Percentiles rank a stretch among this genome's conserved stretches.
Evolutionary conservation across 1,139 yeast species (phyloP).

Genomic region (Candida freyschussii): DNA sequence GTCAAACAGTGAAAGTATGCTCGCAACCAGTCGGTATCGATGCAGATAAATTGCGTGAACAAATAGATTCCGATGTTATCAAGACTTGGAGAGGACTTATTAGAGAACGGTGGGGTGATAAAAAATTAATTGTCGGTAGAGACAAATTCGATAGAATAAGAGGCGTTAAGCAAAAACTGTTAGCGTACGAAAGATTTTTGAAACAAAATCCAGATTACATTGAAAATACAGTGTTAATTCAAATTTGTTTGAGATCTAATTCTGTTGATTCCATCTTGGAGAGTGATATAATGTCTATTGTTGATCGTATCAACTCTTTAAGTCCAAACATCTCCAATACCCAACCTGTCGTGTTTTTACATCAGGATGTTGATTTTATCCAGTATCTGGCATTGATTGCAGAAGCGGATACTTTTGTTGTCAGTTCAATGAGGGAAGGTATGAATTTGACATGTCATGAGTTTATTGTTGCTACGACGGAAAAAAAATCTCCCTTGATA

Average conservation of each 20-base stretch:
- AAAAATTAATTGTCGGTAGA: conserved; percentile 73
- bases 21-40: conserved; percentile 87
- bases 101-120: conserved; percentile 71
- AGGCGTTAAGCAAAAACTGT: conserved; percentile 81
- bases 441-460: conserved; percentile 96
- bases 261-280: conserved; percentile 52
- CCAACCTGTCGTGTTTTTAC: conserved; percentile 82
- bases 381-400: conserved; percentile 82
- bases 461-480: conserved; percentile 71
- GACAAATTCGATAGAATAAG: conserved; percentile 85
- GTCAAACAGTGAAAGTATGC: conserved; percentile 60
- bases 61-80: conserved; percentile 49
- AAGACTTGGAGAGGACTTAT: conserved; percentile 65
- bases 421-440: conserved; percentile 92
- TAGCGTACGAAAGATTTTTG: conserved; percentile 81
- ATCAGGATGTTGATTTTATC: conserved; percentile 82
- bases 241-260: conserved; percentile 65
- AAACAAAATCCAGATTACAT: conserved; percentile 65
- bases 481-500: conserved; percentile 74
- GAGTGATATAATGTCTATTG: conserved; percentile 69
- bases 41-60: conserved; percentile 48
- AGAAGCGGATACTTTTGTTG: conserved; percentile 85
- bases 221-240: conserved; percentile 69
- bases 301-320: conserved; percentile 77
- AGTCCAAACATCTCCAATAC: conserved; percentile 68